Evolutionary conservation across 2,329 filamentous ascomycete genomes (phyloP).

Genomic region (Fusarium ramigenum): DNA sequence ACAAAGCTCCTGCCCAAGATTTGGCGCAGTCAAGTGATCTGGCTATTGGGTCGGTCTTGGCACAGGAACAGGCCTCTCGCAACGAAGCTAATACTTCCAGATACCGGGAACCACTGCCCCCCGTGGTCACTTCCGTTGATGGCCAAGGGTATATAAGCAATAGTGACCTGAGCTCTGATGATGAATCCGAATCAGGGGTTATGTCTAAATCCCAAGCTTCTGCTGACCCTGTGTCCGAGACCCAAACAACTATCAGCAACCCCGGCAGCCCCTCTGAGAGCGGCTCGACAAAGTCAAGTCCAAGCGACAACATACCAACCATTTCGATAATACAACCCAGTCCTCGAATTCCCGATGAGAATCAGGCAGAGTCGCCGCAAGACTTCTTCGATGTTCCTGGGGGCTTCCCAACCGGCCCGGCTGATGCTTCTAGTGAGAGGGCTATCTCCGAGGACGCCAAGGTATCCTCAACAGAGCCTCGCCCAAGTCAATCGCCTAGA

Average conservation of each 20-base stretch:
- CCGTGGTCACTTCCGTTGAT: conserved; percentile 76
- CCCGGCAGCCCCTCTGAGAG: neutral
- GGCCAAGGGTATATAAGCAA: conserved; percentile 71
- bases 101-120: conserved; percentile 72
- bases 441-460: conserved; percentile 11
- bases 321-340: conserved; percentile 59
- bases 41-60: conserved; percentile 63
- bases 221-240: neutral
- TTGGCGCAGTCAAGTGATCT: conserved; percentile 68
- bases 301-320: conserved; percentile 47
- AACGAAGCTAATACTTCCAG: conserved; percentile 66
- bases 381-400: conserved; percentile 65
- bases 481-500: neutral
- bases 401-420: conserved; percentile 61
- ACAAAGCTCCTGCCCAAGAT: conserved; percentile 4
- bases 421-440: neutral
- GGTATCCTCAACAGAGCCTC: neutral
- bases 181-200: conserved; percentile 38
- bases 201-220: neutral
- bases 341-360: conserved; percentile 44
- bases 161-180: conserved; percentile 50
- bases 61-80: conserved; percentile 62
- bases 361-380: conserved; percentile 35
- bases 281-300: neutral
- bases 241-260: neutral